A percentile compares a stretch with the other conserved stretches of the same genome.
phyloP scores from a whole-genome alignment of 2,329 filamentous ascomycete genomes.

The Cytospora paraplurivora region DNA sequence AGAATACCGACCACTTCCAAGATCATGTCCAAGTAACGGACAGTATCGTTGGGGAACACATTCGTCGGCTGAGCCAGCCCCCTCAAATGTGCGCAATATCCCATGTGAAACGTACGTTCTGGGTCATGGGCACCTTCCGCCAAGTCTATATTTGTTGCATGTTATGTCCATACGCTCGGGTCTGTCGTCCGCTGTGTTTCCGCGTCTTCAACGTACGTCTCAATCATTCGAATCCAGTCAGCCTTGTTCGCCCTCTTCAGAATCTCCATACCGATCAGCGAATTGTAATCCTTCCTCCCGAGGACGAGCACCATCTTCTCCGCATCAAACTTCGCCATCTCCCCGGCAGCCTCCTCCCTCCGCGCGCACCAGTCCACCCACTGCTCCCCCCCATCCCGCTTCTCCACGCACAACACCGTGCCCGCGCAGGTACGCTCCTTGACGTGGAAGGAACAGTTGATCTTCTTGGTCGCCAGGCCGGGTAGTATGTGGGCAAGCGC shows the following conservation, averaged over 20 bases:
- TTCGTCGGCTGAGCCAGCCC: background rate
- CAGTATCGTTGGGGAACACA: background rate
- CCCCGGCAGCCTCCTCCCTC: background rate
- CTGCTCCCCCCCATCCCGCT: background rate
- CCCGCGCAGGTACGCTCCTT: background rate
- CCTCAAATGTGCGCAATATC: background rate
- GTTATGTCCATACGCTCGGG: too few species aligned
- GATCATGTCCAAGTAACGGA: background rate
- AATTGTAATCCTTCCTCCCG: background rate
- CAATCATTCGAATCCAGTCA: background rate
- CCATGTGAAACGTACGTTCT: background rate
- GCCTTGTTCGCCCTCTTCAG: background rate
- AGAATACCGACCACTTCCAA: background rate
- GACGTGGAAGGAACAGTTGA: background rate
- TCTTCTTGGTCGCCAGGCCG: background rate
- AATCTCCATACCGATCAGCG: background rate
- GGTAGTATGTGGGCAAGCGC: background rate
- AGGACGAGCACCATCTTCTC: background rate
- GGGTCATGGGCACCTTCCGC: too few species aligned
- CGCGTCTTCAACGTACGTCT: too few species aligned
- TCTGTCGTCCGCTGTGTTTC: too few species aligned
- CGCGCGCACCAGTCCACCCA: background rate
- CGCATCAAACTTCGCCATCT: background rate
- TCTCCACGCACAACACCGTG: background rate
- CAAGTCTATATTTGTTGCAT: too few species aligned